A percentile compares a stretch with the other conserved stretches of the same genome.
Conservation (phyloP, 352 stramenopile genomes). For the Pythium rhizo-oryzae region DNA sequence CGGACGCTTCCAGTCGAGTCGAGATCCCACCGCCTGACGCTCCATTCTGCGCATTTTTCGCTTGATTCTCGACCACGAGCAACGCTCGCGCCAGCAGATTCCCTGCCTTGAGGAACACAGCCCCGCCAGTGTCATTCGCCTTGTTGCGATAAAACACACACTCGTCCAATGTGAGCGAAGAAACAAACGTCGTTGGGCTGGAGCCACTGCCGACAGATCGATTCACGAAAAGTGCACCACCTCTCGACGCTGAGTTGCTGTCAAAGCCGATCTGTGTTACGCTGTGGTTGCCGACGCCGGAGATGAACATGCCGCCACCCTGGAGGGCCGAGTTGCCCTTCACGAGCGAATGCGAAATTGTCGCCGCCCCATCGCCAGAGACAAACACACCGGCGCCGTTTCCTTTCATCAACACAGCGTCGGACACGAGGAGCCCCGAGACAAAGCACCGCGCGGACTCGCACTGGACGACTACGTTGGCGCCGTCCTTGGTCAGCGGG, state of each 20-base stretch:
- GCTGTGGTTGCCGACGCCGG: conserved; percentile 11
- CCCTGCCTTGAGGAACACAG: neutral
- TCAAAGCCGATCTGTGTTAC: conserved; percentile 7
- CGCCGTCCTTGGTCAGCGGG: neutral
- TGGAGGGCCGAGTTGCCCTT: conserved; percentile 9
- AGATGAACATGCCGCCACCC: conserved; percentile 28
- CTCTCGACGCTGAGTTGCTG: conserved; percentile 1
- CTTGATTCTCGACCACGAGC: conserved; percentile 25
- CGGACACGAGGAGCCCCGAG: conserved; percentile 8
- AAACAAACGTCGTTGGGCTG: neutral
- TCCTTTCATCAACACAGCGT: conserved; percentile 3
- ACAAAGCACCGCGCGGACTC: conserved; percentile 4
- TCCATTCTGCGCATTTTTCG: neutral
- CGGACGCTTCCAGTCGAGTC: neutral
- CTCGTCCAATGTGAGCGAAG: neutral
- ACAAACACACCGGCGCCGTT: conserved; percentile 24
- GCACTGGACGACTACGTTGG: conserved; percentile 25
- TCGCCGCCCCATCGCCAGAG: conserved; percentile 8
- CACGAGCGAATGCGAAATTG: conserved; percentile 9
- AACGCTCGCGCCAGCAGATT: neutral
- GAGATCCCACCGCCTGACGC: conserved; percentile 20
- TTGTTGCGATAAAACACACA: conserved; percentile 28
- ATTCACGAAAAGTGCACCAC: conserved; percentile 11
- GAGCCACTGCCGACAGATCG: neutral
- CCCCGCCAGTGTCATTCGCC: conserved; percentile 1